These are phyloP conservation scores for Lizonia empirigonia DNA, from an alignment of 2,329 filamentous ascomycete genomes.

Conservation along the genomic window DNA sequence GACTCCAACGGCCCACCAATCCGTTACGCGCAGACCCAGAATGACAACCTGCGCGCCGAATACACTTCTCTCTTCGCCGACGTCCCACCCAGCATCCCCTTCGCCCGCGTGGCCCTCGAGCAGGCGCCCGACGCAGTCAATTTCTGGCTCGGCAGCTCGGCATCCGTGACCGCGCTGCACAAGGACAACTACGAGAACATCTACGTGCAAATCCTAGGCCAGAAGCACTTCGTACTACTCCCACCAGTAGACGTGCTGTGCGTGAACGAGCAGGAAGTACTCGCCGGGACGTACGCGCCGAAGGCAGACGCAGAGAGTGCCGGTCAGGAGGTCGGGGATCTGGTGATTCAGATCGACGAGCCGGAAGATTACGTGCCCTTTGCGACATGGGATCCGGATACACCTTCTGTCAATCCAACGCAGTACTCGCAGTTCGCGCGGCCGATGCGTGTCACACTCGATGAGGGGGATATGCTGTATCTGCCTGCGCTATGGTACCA, in stretches of 20 bases:
- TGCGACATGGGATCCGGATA: conserved; percentile 76
- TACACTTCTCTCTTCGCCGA: conserved; percentile 68
- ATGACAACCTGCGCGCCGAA: conserved; percentile 79
- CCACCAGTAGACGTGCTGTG: conserved; percentile 73
- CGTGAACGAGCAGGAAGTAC: conserved; percentile 67
- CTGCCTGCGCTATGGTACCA: conserved; percentile 82
- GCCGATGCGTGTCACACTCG: conserved; percentile 70
- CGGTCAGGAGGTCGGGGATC: conserved; percentile 1
- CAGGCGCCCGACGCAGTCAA: conserved; percentile 75
- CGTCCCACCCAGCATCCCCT: conserved; percentile 69
- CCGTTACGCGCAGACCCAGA: conserved; percentile 78
- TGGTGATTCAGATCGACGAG: conserved; percentile 43
- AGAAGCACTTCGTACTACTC: conserved; percentile 76
- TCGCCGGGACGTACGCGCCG: conserved; percentile 62
- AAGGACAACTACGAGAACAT: conserved; percentile 87
- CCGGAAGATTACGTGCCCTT: conserved; percentile 64
- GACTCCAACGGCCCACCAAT: conserved; percentile 11
- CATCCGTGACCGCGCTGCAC: conserved; percentile 73
- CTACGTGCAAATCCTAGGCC: conserved; percentile 75
- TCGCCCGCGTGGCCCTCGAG: conserved; percentile 72
- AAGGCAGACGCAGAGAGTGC: conserved; percentile 22
- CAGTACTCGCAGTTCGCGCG: conserved; percentile 63
- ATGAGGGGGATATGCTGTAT: conserved; percentile 80
- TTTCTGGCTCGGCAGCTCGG: conserved; percentile 77
- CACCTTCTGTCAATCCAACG: conserved; percentile 54